A percentile compares a stretch with the other conserved stretches of the same genome.
Evolutionary conservation across 768 basidiomycete genomes (phyloP).

Genomic region (Kwoniella bestiolae): DNA sequence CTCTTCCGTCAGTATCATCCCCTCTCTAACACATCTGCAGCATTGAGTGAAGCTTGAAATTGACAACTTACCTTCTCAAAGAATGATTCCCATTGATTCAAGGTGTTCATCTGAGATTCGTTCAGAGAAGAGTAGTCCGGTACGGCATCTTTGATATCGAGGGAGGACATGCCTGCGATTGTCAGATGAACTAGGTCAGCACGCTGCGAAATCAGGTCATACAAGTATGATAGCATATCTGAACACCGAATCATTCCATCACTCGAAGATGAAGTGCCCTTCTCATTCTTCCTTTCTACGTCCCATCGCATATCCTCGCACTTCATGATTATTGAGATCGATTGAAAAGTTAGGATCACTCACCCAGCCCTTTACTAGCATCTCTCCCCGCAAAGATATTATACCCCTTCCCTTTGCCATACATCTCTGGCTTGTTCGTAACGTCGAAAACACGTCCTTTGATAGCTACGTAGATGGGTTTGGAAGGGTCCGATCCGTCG

Average conservation of each 20-base stretch:
- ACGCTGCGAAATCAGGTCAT: too few relatives aligned
- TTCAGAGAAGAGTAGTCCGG: constrained; percentile 79
- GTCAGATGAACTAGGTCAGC: background rate
- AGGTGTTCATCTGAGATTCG: constrained; percentile 73
- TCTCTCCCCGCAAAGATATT: constrained; percentile 90
- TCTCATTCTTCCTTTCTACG: constrained; percentile 2
- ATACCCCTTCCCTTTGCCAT: constrained; percentile 71
- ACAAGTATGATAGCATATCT: too few relatives aligned
- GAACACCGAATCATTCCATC: too few relatives aligned
- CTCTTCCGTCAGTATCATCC: background rate
- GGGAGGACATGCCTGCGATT: constrained; percentile 70
- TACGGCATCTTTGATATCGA: constrained; percentile 82
- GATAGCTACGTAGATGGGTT: constrained; percentile 88
- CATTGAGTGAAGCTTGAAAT: background rate
- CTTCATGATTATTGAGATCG: too few relatives aligned
- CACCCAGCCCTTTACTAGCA: constrained; percentile 78
- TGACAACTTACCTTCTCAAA: constrained; percentile 69
- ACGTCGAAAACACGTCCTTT: constrained; percentile 96
- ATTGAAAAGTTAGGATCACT: too few relatives aligned
- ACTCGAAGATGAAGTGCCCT: too few relatives aligned
- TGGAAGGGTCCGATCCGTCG: constrained; percentile 69
- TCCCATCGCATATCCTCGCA: too few relatives aligned
- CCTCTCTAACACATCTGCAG: background rate
- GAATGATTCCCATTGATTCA: constrained; percentile 88
- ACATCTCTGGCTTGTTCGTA: constrained; percentile 78